Conservation (phyloP, 1,284 basidiomycete genomes). For the Omphalotus olearius region DNA sequence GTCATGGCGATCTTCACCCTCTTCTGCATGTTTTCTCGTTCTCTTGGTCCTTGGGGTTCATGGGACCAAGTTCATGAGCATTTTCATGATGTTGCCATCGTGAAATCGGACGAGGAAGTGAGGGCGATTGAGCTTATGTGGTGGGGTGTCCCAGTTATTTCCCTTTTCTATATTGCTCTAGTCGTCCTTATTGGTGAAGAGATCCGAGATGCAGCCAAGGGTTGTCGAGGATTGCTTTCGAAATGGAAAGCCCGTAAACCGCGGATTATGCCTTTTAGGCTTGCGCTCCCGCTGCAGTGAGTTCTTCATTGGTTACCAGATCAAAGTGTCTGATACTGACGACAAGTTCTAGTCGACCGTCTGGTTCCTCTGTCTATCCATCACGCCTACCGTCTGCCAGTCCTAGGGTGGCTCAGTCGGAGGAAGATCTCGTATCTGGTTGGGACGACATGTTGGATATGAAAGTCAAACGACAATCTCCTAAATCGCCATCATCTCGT, state of each 20-base stretch:
- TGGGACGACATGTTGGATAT: slow-evolving; percentile 48
- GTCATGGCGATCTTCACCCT: slow-evolving; percentile 26
- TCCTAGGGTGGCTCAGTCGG: slow-evolving; percentile 3
- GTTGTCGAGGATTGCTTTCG: slow-evolving; percentile 16
- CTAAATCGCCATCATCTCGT: slow-evolving; percentile 15
- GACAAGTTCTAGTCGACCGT: too few species aligned
- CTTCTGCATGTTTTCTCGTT: slow-evolving; percentile 30
- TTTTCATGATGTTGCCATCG: slow-evolving; percentile 28
- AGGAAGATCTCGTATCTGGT: slow-evolving; percentile 40
- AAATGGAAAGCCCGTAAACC: background rate
- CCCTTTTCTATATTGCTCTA: slow-evolving; percentile 33
- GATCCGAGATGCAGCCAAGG: slow-evolving; percentile 29
- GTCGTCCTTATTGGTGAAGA: slow-evolving; percentile 36
- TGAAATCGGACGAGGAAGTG: slow-evolving; percentile 23
- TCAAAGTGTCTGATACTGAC: too few species aligned
- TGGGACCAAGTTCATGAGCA: slow-evolving; percentile 31
- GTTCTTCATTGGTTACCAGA: slow-evolving; percentile 15
- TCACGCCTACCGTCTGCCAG: too few species aligned
- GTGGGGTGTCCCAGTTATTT: slow-evolving; percentile 35
- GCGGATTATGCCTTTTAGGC: background rate
- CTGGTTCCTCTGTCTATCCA: too few species aligned
- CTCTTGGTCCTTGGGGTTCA: slow-evolving; percentile 27
- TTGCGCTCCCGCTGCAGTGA: slow-evolving; percentile 10
- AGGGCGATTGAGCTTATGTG: slow-evolving; percentile 26
- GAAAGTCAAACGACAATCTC: slow-evolving; percentile 22